Percentiles rank a stretch among this genome's conserved stretches.
Conservation (phyloP, 106 monocot species). For the Amphibolis antarctica region DNA sequence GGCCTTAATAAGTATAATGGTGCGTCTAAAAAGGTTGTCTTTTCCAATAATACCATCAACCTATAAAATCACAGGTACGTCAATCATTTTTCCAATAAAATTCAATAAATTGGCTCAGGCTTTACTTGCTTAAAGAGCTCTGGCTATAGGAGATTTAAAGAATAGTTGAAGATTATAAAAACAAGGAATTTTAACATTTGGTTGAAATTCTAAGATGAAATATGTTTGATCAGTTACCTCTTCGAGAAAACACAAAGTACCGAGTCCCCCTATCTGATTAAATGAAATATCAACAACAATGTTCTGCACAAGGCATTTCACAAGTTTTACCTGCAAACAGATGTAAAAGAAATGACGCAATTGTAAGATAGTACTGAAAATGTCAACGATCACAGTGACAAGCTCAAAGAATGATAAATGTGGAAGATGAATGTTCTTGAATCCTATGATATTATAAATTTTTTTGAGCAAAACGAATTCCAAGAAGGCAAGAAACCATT, state of each 20-base stretch:
- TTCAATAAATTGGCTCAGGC: no score
- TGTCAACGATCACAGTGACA: no score
- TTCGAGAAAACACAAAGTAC: conserved; percentile 85
- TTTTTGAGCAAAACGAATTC: no score
- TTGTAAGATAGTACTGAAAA: no score
- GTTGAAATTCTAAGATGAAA: neutral
- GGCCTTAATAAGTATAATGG: conserved; percentile 87
- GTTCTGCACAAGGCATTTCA: conserved; percentile 88
- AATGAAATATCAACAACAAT: conserved; percentile 92
- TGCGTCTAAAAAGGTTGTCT: conserved; percentile 72
- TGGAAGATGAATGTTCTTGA: no score
- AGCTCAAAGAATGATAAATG: no score
- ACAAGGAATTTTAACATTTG: no score
- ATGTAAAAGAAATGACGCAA: neutral
- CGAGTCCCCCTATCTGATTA: conserved; percentile 85
- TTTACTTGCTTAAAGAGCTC: no score
- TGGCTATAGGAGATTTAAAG: no score
- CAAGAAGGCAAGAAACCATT: no score
- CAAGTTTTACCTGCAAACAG: conserved; percentile 62
- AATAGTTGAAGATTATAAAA: no score
- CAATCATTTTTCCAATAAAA: neutral
- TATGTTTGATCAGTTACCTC: conserved; percentile 22
- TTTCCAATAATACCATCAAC: conserved; percentile 66
- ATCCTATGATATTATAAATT: no score
- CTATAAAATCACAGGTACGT: conserved; percentile 18